Base-by-base conservation (phyloP, 495 filamentous ascomycete genomes). In the Cercophora newfieldiana region DNA sequence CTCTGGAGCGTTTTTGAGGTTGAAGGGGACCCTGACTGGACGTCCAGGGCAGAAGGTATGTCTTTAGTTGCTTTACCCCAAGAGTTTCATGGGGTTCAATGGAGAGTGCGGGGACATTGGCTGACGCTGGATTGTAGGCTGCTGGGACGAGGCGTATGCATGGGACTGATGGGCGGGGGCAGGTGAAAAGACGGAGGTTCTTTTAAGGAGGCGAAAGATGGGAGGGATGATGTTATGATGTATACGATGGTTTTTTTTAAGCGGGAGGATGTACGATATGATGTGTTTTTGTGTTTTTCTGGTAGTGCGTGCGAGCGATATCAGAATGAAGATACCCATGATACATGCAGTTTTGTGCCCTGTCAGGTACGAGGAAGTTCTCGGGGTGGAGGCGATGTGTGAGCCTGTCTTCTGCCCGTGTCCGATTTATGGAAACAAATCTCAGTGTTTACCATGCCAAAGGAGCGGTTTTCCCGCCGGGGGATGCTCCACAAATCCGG, bases 121-220 rank as follows among this genome's bases (percentile, higher is more conserved):
- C 2, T 58, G 37, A 50, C 37, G 16, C 10, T 22, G 25, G 1
- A 2, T 7, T 33, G 21, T 29, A 90, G 87, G 89, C 88, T 74
- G 89, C 89, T 58, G 89, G 89, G 12, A 90, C 89, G 25, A 80
- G 88, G 33, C 77, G 89, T 19, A 90, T 91, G 88, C 83, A 86
- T 68, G 89, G 89, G 16, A 91, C 89, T 33, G 89, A 91, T 75
- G 89, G 89, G 16, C 82, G 86, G 6, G 82, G 84, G 51, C 76
- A 66, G 22, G 18, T 28, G 8, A 19, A 55, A 14, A 67, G 68
- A n/a, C 26, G 65, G 1, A 47, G 63, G 16, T 67, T 64, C 14
- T 59, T 66, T 16, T 71, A 68, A 60, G 29, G 19, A 7, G 26
- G 7, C 5, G 28, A 29, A 31, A 22, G 22, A 30, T 14, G 2